Evolutionary conservation across 2,329 filamentous ascomycete genomes (phyloP).

Genomic region (Nannizzia gypsea): DNA sequence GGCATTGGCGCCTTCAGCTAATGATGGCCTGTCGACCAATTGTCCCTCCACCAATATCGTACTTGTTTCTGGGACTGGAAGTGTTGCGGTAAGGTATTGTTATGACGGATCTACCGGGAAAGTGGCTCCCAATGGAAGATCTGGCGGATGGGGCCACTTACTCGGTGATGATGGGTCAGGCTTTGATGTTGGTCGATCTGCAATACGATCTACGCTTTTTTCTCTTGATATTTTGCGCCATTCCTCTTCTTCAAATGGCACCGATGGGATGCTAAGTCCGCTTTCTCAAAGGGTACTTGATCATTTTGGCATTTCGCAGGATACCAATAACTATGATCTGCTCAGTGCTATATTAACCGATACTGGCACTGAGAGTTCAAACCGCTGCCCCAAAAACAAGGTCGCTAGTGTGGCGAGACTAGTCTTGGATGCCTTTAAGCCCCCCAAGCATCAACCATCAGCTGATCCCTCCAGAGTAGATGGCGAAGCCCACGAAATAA

Average conservation of each 20-base stretch:
- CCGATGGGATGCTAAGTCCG: background rate
- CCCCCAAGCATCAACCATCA: background rate
- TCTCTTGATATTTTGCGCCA: constrained; percentile 19
- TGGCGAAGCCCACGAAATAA: background rate
- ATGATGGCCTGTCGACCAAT: constrained; percentile 6
- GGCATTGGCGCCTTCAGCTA: constrained; percentile 16
- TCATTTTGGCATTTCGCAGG: constrained; percentile 5
- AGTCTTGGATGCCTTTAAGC: constrained; percentile 1
- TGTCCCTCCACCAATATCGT: constrained; percentile 20
- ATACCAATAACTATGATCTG: constrained; percentile 5
- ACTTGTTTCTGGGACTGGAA: constrained; percentile 35
- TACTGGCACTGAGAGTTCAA: background rate
- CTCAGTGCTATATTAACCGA: constrained; percentile 5
- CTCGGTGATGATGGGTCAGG: constrained; percentile 37
- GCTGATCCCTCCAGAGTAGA: background rate
- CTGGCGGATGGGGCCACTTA: constrained; percentile 36
- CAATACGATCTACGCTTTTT: constrained; percentile 24
- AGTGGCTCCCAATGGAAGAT: constrained; percentile 24
- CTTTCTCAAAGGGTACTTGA: constrained; percentile 4
- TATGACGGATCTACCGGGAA: constrained; percentile 9
- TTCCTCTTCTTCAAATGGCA: background rate
- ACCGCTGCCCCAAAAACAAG: constrained; percentile 5
- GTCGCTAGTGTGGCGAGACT: constrained; percentile 7
- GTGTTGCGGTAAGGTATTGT: constrained; percentile 32
- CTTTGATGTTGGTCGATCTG: constrained; percentile 31